Conservation (phyloP, 495 filamentous ascomycete genomes). For the Cudoniella acicularis region DNA sequence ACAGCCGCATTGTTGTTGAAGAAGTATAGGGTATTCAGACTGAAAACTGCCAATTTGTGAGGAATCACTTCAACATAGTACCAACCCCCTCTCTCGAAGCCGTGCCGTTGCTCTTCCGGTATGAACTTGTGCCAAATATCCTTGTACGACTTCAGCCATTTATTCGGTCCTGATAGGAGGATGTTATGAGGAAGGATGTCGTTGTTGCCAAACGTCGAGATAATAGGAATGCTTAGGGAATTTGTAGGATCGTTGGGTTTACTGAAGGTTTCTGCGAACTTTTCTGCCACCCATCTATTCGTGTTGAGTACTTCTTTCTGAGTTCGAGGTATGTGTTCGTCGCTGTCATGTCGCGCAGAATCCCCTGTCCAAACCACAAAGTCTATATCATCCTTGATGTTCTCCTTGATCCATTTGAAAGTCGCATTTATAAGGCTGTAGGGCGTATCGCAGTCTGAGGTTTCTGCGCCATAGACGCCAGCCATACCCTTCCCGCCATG, state of each 20-base stretch:
- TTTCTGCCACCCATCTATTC: slow-evolving; percentile 70
- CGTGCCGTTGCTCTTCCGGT: slow-evolving; percentile 87
- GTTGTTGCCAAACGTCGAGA: slow-evolving; percentile 95
- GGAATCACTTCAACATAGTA: slow-evolving; percentile 92
- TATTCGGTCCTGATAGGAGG: slow-evolving; percentile 76
- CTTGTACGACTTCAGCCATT: slow-evolving; percentile 69
- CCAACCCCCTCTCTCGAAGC: slow-evolving; percentile 90
- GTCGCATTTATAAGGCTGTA: slow-evolving; percentile 78
- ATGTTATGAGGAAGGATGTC: slow-evolving; percentile 98
- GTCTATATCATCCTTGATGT: slow-evolving; percentile 80
- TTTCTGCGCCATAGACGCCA: slow-evolving; percentile 78
- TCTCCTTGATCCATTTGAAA: slow-evolving; percentile 84
- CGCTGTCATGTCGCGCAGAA: slow-evolving; percentile 91
- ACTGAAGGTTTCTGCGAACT: slow-evolving; percentile 72
- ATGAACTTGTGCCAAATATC: slow-evolving; percentile 83
- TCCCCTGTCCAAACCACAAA: slow-evolving; percentile 99
- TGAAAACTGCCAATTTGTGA: slow-evolving; percentile 80
- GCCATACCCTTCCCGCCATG: slow-evolving; percentile 75
- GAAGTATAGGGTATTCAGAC: slow-evolving; percentile 95
- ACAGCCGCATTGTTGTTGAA: slow-evolving; percentile 88
- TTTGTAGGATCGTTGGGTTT: slow-evolving; percentile 45
- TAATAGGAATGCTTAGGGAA: slow-evolving; percentile 69
- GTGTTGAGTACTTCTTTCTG: slow-evolving; percentile 66
- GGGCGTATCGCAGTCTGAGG: slow-evolving; percentile 84
- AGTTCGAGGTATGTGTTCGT: slow-evolving; percentile 75